Base-by-base conservation (phyloP, 2,329 filamentous ascomycete genomes). In the Diaporthe longicolla region DNA sequence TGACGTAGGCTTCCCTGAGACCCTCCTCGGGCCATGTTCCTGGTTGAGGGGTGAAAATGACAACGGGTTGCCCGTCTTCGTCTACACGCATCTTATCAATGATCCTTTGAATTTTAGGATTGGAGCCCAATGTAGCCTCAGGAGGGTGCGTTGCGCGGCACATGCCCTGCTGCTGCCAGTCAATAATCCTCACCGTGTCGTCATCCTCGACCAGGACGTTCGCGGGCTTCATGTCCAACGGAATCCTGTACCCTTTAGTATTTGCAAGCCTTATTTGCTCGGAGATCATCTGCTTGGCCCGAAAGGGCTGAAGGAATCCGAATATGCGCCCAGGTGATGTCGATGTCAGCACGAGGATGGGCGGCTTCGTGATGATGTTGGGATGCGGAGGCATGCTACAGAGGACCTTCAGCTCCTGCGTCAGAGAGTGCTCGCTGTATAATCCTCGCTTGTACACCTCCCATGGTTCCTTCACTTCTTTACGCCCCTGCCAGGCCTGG, bases 131-230 rank as follows among this genome's bases (percentile, higher is more conserved):
- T 2, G 40, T 63, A 13, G 59, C 59, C 59, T 63, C 40, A 32
- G 59, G 59, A 13, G 59, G 59, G 59, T 48, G 59, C 40, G 59
- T 63, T 1, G 59, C 59, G 3, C 59, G 40, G 59, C 59, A 63
- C 59, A 63, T 48, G 40, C 59, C 59, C 24, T 63, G 40, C 40
- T 63, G 59, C 40, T 63, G 59, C 59, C 59, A 63, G 40, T 63
- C 59, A 15, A 63, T 63, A 9, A 63, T 63, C 59, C 4, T 63
- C 2, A 63, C 40, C 9, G 40, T 63, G 17, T 32, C 40, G n/a
- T 48, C 59, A n/a, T 63, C 59, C 26, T 63, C 59, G 40, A 63
- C 24, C 40, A 63, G 40, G 5, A 63, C 24, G 11, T 63, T 63
- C n/a, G 40, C 19, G 59, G 59, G 59, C 59, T 63, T 63, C 24